Percentiles rank a stretch among this genome's conserved stretches.
These are phyloP conservation scores for Candida anglica DNA, from an alignment of 805 yeast genomes.

Conservation along the genomic window DNA sequence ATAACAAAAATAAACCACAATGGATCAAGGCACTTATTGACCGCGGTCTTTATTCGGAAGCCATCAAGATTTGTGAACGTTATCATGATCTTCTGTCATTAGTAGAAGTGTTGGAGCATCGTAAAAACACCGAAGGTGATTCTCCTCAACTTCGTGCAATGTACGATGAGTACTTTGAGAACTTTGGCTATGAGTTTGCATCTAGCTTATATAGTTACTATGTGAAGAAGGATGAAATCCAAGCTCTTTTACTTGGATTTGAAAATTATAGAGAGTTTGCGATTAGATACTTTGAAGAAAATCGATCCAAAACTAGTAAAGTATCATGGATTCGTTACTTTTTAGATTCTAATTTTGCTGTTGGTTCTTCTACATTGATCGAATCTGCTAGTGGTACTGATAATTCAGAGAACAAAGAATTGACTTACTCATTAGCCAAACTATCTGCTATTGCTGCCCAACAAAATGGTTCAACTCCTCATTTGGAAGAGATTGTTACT, in stretches of 20 bases:
- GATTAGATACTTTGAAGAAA: conserved; percentile 47
- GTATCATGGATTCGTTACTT: conserved; percentile 74
- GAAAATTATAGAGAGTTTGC: conserved; percentile 48
- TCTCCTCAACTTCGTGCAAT: conserved; percentile 7
- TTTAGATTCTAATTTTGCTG: conserved; percentile 42
- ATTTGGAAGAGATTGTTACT: conserved; percentile 23
- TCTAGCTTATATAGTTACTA: conserved; percentile 56
- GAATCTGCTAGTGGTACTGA: conserved; percentile 32
- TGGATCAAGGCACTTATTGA: conserved; percentile 63
- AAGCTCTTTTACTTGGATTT: conserved; percentile 53
- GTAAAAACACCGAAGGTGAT: conserved; percentile 11
- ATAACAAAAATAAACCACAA: conserved; percentile 19
- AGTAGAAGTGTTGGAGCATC: conserved; percentile 44
- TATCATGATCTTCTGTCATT: conserved; percentile 65
- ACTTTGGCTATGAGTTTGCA: conserved; percentile 70
- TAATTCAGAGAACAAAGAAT: conserved; percentile 40
- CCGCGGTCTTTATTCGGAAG: conserved; percentile 48
- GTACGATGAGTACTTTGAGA: conserved; percentile 51
- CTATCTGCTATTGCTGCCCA: conserved; percentile 48
- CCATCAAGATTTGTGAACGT: conserved; percentile 59
- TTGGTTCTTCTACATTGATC: conserved; percentile 48
- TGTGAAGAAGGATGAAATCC: conserved; percentile 47
- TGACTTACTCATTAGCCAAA: conserved; percentile 71
- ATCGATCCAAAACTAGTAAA: conserved; percentile 38
- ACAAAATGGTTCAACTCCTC: conserved; percentile 9